Evolutionary conservation across 495 filamentous ascomycete species (phyloP), one percentile per base, ranked within the genome.

Genomic region (Aspergillus baeticus): DNA sequence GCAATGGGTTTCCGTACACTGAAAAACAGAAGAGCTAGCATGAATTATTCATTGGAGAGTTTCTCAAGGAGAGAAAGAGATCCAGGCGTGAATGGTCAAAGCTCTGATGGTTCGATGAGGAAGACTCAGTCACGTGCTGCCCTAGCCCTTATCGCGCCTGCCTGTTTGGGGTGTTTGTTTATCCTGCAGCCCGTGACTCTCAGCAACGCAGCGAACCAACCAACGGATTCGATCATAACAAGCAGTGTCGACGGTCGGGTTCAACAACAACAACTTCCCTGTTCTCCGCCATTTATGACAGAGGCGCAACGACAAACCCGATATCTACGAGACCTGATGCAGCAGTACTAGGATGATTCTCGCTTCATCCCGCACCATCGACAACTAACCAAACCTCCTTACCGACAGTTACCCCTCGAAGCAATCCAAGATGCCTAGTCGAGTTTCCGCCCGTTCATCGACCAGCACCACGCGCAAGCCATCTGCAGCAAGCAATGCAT

Each of bases 341-440:
- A 22, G 54, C 39, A 39, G 26, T 26, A 42, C 37, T 67, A 70
- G 56, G 44, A 67, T 72, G 66, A 60, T 55, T 57, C 62, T 55
- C 49, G 54, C 47, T 45, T 33, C 20, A 39, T 34, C 13, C 14
- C 31, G 11, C n/a, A 38, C 48, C 39, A 22, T 37, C 47, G 11
- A 56, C 45, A 53, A 67, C 57, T 55, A 52, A 51, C 37, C 66
- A 74, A 1, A 49, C 14, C 21, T 34, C 55, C 36, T 41, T 43
- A 47, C 41, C 44, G 35, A 35, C 10, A 48, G 8, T 42, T 59
- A 54, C 56, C 56, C 52, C 47, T 56, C 58, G 53, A 43, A 36
- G n/a, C n/a, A n/a, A n/a, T n/a, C n/a, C 69, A 76, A 44, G 43
- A 88, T 87, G 86, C 86, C 86, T 46, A 77, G 77, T 62, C 77